Evolutionary conservation across 192 early-diverging fungal species (phyloP), one percentile per base, ranked within the genome.

Genomic region (Gryganskiella cystojenkinii): DNA sequence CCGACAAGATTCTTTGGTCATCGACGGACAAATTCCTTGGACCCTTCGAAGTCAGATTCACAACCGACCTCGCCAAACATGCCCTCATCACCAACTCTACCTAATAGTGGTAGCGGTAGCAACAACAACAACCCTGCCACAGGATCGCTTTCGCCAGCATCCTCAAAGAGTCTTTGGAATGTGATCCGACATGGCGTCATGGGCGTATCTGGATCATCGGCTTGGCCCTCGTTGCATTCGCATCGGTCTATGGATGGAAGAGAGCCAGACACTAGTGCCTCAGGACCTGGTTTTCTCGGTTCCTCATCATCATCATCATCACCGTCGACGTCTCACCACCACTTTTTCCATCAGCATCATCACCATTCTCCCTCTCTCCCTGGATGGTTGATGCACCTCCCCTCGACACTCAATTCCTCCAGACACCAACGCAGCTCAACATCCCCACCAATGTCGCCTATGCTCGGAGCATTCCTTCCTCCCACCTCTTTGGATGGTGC

Each of bases 101-200:
- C 42, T 11, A 45, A 43, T 0, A 55, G 22, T 46, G 20, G n/a
- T n/a, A n/a, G n/a, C n/a, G n/a, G n/a, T n/a, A n/a, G n/a, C n/a
- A n/a, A n/a, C n/a, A n/a, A n/a, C n/a, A n/a, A n/a, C n/a, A n/a
- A 27, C 20, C 50, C 42, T 6, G 5, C 57, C 30, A 55, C 27
- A 28, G 59, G 52, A 27, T 59, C 74, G n/a, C 59, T 68, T 22
- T 61, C 71, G 24, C 73, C 66, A 5, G 54, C 56, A 2, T 19
- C 56, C 3, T 20, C 63, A 43, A 67, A 73, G 33, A 70, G 67
- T 15, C 50, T 69, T 13, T 74, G 71, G 64, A 70, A 61, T 40
- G 65, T 62, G 15, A 64, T 69, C 44, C 55, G 80, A 10, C 71
- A 72, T 37, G 64, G 71, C 11, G 64, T 81, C 28, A 68, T 81